phyloP scores from a whole-genome alignment of 1,284 basidiomycete species.

The Ceratobasidium sp. region DNA sequence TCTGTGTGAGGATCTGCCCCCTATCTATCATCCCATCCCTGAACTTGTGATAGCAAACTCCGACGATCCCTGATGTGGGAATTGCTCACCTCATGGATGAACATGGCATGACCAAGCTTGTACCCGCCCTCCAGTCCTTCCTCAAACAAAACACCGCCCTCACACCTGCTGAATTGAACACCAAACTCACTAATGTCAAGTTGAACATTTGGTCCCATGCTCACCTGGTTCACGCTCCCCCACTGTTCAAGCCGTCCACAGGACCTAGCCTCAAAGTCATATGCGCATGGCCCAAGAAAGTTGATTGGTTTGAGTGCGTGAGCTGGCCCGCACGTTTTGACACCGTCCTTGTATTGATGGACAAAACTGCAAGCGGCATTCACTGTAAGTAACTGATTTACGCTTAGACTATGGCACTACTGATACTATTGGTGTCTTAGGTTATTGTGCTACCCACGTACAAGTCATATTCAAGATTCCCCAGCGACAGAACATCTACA shows the following conservation, averaged over 20 bases:
- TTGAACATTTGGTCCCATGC: not conserved
- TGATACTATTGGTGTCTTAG: not conserved
- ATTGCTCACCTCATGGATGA: not conserved
- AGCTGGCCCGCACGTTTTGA: not conserved
- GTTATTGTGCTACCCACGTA: not conserved
- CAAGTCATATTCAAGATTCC: not conserved
- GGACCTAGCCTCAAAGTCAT: not conserved
- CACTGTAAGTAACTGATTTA: not conserved
- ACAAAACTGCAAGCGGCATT: not conserved
- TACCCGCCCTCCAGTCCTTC: not conserved
- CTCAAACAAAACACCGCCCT: not conserved
- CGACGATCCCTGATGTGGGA: not conserved
- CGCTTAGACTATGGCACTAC: no score
- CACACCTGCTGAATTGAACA: not conserved
- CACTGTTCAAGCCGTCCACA: slow-evolving; percentile 5
- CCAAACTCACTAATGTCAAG: no score
- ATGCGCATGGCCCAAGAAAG: not conserved
- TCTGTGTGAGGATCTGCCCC: no score
- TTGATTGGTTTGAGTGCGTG: not conserved
- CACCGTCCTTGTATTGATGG: not conserved
- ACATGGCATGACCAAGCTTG: not conserved
- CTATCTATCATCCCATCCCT: not conserved
- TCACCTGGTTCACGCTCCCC: not conserved
- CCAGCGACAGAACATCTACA: not conserved
- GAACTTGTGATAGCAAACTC: not conserved